Evolutionary conservation across 75 land plant genomes (phyloP), one percentile per base, ranked within the genome.

Genomic region (Cupressus sempervirens): DNA sequence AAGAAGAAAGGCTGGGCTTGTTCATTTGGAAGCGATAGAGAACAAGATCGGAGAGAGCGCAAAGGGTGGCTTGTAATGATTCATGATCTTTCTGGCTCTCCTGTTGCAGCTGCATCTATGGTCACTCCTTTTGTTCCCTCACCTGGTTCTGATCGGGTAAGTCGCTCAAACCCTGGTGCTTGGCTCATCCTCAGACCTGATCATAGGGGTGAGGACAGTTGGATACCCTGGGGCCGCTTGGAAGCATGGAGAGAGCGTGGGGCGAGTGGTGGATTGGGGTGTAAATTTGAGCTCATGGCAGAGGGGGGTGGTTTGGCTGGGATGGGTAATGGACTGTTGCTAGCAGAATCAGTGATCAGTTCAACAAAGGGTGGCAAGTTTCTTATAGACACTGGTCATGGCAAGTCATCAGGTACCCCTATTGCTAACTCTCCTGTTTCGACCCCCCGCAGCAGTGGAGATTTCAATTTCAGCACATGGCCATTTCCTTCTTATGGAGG

Each of bases 91-190:
- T 96, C 95, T 52, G 99, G 99, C 65, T 94, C 96, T 0, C 98
- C 96, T 0, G 98, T 97, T 15, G 98, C 99, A 23, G 88, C 93
- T 15, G 99, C 99, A 11, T 97, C 99, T 3, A 97, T 97, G 98
- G 93, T 94, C 74, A 97, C 99, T 1, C 99, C 99, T 6, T 97
- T 97, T 84, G 98, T 97, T 30, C 96, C 99, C 7, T 97, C 95
- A 0, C 91, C 95, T 2, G 96, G 96, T 16, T 88, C 96, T 8
- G 96, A 97, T 91, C 85, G 94, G 38, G 98, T 97, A 4, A 93
- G 95, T 87, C 92, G 93, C 7, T 94, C 98, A 7, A 97, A 97
- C 81, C 99, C 98, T 1, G 98, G 99, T 0, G 92, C 96, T 0
- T 97, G 99, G 98, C 92, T 97, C 56, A 94, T 97, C 76, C 94